phyloP scores from a whole-genome alignment of 495 filamentous ascomycete genomes.

The Zalerion maritima region DNA sequence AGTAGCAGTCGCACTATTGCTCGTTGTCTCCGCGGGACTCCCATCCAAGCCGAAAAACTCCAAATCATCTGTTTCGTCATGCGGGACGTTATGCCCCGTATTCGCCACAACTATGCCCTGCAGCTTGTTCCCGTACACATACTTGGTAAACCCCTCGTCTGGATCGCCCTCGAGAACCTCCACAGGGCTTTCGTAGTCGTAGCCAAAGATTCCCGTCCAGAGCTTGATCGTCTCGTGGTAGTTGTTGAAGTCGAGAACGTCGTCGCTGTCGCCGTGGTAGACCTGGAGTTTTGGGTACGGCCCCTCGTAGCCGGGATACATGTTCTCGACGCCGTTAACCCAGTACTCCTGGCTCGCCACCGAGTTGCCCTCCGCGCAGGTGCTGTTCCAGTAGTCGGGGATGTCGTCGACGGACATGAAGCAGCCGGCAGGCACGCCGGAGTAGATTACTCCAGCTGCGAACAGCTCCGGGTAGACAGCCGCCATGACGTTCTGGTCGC shows the following conservation, averaged over 20 bases:
- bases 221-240: slow-evolving; percentile 38
- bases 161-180: slow-evolving; percentile 17
- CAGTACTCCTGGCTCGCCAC: slow-evolving; percentile 25
- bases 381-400: slow-evolving; percentile 29
- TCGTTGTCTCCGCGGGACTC: too few relatives aligned
- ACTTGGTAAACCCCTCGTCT: slow-evolving; percentile 23
- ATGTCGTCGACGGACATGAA: slow-evolving; percentile 31
- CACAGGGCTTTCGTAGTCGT: slow-evolving; percentile 17
- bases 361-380: slow-evolving; percentile 27
- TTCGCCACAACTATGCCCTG: slow-evolving; percentile 22
- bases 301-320: slow-evolving; percentile 37
- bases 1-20: too few relatives aligned
- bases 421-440: slow-evolving; percentile 47
- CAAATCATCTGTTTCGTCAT: slow-evolving; percentile 3
- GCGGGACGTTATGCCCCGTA: slow-evolving; percentile 13
- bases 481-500: slow-evolving; percentile 34
- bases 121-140: slow-evolving; percentile 30
- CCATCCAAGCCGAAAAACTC: slow-evolving; percentile 7
- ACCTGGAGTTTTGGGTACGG: slow-evolving; percentile 41
- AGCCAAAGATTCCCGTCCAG: slow-evolving; percentile 33
- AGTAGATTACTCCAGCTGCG: slow-evolving; percentile 38
- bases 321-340: slow-evolving; percentile 26
- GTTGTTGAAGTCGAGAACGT: slow-evolving; percentile 32
- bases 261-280: slow-evolving; percentile 34
- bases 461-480: slow-evolving; percentile 44